Percentiles rank a stretch among this genome's conserved stretches.
These are phyloP conservation scores for Echinosphaeria canescens DNA, from an alignment of 2,329 filamentous ascomycete species.

Conservation along the genomic window DNA sequence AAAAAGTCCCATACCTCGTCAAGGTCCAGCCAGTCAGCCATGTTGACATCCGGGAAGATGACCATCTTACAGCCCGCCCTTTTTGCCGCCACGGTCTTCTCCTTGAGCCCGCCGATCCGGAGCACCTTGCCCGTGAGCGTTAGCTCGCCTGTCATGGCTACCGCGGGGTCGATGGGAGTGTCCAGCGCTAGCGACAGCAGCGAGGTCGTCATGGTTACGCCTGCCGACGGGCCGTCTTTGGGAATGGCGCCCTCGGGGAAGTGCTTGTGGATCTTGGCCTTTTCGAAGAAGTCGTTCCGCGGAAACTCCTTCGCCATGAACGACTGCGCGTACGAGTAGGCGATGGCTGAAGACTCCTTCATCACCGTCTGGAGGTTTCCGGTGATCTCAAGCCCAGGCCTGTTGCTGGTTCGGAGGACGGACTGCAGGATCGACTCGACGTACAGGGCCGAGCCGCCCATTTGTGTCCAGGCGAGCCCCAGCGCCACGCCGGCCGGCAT, in stretches of 20 bases:
- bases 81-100: constrained; percentile 93
- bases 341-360: constrained; percentile 92
- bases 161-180: constrained; percentile 55
- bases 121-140: constrained; percentile 95
- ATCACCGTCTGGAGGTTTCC: constrained; percentile 92
- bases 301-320: constrained; percentile 70
- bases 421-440: constrained; percentile 91
- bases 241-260: constrained; percentile 91
- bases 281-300: constrained; percentile 88
- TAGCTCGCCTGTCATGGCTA: constrained; percentile 96
- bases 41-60: constrained; percentile 87
- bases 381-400: constrained; percentile 70
- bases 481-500: constrained; percentile 91
- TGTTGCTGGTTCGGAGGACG: constrained; percentile 49
- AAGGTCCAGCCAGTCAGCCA: constrained; percentile 92
- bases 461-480: constrained; percentile 95
- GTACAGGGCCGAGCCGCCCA: constrained; percentile 92
- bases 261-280: constrained; percentile 86
- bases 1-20: constrained; percentile 88
- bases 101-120: constrained; percentile 77
- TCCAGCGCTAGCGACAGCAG: constrained; percentile 71
- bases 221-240: constrained; percentile 84
- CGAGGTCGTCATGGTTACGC: constrained; percentile 96
- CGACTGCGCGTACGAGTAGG: constrained; percentile 89
- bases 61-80: constrained; percentile 83